phyloP scores from a whole-genome alignment of 2,329 filamentous ascomycete genomes.

The Fusarium sp. region DNA sequence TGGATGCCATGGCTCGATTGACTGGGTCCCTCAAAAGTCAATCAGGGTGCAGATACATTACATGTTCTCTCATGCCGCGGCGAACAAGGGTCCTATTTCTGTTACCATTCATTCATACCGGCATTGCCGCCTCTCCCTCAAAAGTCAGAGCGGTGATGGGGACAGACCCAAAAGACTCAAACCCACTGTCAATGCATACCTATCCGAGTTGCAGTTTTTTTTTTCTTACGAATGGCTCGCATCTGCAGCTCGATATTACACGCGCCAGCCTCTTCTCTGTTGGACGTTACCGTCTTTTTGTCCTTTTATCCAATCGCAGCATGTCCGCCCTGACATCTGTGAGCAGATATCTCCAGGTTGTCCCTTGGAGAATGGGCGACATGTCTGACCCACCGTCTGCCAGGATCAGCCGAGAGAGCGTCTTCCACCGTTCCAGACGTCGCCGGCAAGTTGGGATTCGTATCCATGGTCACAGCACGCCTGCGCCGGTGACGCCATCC shows the following conservation, averaged over 20 bases:
- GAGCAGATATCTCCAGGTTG: constrained; percentile 14
- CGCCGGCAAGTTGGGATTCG: constrained; percentile 26
- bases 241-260: constrained; percentile 30
- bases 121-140: constrained; percentile 18
- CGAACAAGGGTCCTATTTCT: constrained; percentile 3
- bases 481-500: constrained; percentile 42
- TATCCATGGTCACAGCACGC: constrained; percentile 23
- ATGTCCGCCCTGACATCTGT: constrained; percentile 7
- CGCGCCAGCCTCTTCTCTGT: constrained; percentile 6
- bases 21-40: constrained; percentile 3
- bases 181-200: constrained; percentile 16
- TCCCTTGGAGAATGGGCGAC: constrained; percentile 13
- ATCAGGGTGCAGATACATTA: background rate
- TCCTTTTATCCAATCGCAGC: constrained; percentile 10
- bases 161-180: constrained; percentile 5
- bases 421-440: constrained; percentile 33
- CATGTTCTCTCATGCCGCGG: background rate
- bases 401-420: constrained; percentile 19
- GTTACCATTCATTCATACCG: background rate
- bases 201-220: constrained; percentile 5
- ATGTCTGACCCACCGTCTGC: constrained; percentile 37
- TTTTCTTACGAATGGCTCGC: constrained; percentile 16
- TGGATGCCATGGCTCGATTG: background rate
- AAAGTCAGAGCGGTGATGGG: constrained; percentile 14
- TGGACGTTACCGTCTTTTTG: constrained; percentile 5